These are phyloP conservation scores for Neurospora sp. DNA, from an alignment of 2,329 filamentous ascomycete genomes.

Conservation along the genomic window DNA sequence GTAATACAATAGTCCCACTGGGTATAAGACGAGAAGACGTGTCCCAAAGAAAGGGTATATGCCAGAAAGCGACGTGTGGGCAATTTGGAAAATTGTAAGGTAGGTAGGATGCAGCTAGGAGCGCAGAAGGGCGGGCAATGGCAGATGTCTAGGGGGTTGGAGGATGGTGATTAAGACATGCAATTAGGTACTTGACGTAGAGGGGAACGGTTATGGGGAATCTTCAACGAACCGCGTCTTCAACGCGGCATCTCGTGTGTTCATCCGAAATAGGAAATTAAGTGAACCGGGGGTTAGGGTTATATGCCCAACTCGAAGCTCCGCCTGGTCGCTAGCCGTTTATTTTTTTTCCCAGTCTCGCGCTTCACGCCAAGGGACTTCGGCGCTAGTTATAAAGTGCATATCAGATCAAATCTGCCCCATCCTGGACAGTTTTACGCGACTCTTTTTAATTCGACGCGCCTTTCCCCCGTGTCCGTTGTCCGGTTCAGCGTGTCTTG, in stretches of 20 bases:
- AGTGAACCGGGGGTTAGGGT: background rate
- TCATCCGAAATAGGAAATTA: constrained; percentile 4
- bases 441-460: background rate
- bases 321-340: background rate
- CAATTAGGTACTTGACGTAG: background rate
- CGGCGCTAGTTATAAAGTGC: background rate
- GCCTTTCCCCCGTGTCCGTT: background rate
- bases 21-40: background rate
- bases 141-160: background rate
- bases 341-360: background rate
- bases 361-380: background rate
- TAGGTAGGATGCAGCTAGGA: background rate
- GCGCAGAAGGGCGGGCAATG: background rate
- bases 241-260: background rate
- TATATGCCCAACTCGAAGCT: background rate
- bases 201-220: background rate
- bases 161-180: background rate
- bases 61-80: background rate
- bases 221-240: background rate
- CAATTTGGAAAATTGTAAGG: background rate
- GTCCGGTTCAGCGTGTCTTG: background rate
- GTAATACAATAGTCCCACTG: background rate
- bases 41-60: background rate
- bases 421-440: background rate
- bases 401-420: background rate